Evolutionary conservation across 805 yeast genomes (phyloP).

Genomic region (Hermanozyma aechmeae): DNA sequence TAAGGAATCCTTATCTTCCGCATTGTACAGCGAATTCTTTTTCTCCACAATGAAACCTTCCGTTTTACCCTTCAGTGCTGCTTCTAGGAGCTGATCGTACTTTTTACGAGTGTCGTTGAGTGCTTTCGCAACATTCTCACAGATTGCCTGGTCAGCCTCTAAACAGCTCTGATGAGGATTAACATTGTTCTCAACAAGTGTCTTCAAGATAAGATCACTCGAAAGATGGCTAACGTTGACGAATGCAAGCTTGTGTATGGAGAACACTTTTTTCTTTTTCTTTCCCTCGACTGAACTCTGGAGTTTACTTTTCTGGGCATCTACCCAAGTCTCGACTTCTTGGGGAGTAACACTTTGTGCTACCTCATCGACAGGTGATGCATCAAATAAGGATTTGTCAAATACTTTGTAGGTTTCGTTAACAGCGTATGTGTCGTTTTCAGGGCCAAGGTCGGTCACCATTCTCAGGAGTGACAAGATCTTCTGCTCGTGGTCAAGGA

Average conservation of each 20-base stretch:
- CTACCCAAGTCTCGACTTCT: constrained; percentile 31
- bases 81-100: constrained; percentile 26
- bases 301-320: constrained; percentile 19
- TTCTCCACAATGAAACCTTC: constrained; percentile 59
- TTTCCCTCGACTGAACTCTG: too few species aligned
- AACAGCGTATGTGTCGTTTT: constrained; percentile 57
- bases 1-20: constrained; percentile 33
- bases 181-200: constrained; percentile 37
- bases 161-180: constrained; percentile 34
- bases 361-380: too few species aligned
- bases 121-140: constrained; percentile 26
- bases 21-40: constrained; percentile 41
- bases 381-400: constrained; percentile 39
- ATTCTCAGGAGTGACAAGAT: constrained; percentile 71
- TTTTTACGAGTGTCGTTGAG: constrained; percentile 39
- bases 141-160: constrained; percentile 15
- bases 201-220: constrained; percentile 63
- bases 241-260: constrained; percentile 65
- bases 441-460: constrained; percentile 59
- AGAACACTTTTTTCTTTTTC: constrained; percentile 36
- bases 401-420: constrained; percentile 64
- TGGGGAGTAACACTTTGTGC: constrained; percentile 15
- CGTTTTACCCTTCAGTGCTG: constrained; percentile 20
- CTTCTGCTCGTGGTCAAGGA: constrained; percentile 59
- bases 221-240: constrained; percentile 66